Base-by-base conservation (phyloP, 225 moss, liverwort and hornwort species). In the Sphagnum tenellum region DNA sequence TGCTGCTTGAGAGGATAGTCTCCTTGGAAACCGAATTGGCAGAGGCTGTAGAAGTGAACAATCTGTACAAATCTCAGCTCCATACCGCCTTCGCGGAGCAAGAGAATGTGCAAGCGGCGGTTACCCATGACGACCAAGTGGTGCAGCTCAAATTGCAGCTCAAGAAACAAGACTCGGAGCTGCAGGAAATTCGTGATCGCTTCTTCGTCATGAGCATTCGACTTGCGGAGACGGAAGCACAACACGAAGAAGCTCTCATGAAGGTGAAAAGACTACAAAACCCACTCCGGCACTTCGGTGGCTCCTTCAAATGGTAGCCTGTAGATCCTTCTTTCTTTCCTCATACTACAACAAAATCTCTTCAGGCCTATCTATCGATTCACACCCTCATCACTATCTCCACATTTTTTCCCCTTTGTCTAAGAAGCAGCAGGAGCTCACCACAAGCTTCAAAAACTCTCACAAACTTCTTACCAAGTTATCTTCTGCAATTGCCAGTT, bases 181-280 rank as follows among this genome's bases (percentile, higher is more conserved):
- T 84, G 49, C 80, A 80, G 77, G 84, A 84, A 8, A 70, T 84
- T 64, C 84, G 84, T 5, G 84, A 84, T 54, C 84, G 84, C 9
- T 84, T 77, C 56, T 84, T 80, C 8, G 68, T 80, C 2, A 71
- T 84, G 55, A 84, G 84, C 57, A 84, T 84, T 46, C 80, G 80
- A 4, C 66, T 84, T 6, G 84, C 84, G 2, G 84, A 84, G 70
- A 65, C 74, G 9, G 84, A 84, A 78, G 84, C 84, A 45, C 84
- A 84, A 69, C 84, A 84, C 59, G 84, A 84, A 69, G 84, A 84
- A 70, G 75, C 80, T 45, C 68, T 80, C 80, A 84, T 84, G 84
- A 84, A 84, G 72, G 72, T 57, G 3, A 80, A 77, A 55, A 77
- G 84, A 62, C 71, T 84, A 2, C 84, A 80, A 69, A 80, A 65